phyloP scores from a whole-genome alignment of 768 basidiomycete species.

The Lactarius sanguifluus region DNA sequence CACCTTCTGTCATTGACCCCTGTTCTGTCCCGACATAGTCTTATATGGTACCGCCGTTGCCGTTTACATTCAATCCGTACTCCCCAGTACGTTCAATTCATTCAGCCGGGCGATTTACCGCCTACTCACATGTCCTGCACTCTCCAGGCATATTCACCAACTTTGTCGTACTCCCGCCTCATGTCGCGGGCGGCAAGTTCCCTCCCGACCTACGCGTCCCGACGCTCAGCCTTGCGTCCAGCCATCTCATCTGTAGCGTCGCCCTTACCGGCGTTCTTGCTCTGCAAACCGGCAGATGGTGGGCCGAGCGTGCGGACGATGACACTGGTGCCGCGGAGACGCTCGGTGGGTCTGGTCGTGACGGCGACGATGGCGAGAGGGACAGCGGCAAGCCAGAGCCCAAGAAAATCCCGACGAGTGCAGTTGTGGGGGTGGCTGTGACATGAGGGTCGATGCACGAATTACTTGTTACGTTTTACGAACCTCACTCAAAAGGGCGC shows the following conservation, averaged over 20 bases:
- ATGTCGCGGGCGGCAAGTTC: conserved; percentile 55
- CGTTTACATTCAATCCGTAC: conserved; percentile 73
- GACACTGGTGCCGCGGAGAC: conserved; percentile 46
- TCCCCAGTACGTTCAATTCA: conserved; percentile 63
- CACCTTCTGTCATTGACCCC: conserved; percentile 1
- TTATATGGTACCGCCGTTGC: conserved; percentile 68
- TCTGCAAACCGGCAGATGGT: conserved; percentile 80
- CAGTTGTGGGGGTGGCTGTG: not conserved
- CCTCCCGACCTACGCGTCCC: conserved; percentile 59
- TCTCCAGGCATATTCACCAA: conserved; percentile 53
- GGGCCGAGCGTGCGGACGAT: conserved; percentile 74
- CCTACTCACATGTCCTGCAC: conserved; percentile 21
- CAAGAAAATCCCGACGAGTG: not conserved
- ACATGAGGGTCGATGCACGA: not conserved
- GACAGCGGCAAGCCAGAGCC: conserved; percentile 6
- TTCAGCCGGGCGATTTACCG: not conserved
- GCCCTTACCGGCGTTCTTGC: conserved; percentile 84
- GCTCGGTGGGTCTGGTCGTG: conserved; percentile 6
- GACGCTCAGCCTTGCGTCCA: conserved; percentile 78
- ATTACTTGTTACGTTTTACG: conserved; percentile 5
- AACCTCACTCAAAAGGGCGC: not conserved
- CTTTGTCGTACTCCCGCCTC: conserved; percentile 40
- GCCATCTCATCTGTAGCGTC: conserved; percentile 83
- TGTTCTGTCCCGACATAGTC: conserved; percentile 46
- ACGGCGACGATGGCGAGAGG: conserved; percentile 2